phyloP scores from a whole-genome alignment of 805 yeast genomes.

The Kodamaea fukazawae region DNA sequence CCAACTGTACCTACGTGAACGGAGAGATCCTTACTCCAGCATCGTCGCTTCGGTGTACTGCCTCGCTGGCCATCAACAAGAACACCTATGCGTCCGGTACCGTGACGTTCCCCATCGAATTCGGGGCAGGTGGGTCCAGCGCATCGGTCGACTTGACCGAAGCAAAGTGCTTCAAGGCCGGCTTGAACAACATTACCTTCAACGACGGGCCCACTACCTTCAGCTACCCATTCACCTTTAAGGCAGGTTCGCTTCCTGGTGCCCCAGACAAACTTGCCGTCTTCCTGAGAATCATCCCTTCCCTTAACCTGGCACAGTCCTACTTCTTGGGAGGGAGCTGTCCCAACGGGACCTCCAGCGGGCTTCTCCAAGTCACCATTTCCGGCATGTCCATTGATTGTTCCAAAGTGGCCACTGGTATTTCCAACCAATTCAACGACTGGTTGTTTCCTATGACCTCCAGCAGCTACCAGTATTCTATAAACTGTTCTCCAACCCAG shows the following conservation, averaged over 20 bases:
- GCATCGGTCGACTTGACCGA: constrained; percentile 7
- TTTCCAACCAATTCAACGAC: constrained; percentile 1
- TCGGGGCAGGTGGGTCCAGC: constrained; percentile 18
- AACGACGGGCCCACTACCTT: constrained; percentile 8
- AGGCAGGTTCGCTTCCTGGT: not conserved
- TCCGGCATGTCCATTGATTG: not conserved
- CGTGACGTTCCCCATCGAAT: constrained; percentile 12
- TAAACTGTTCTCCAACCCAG: constrained; percentile 14
- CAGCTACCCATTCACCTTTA: not conserved
- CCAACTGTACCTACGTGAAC: constrained; percentile 7
- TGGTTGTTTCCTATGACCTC: not conserved
- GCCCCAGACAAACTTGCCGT: no score
- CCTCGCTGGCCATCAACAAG: constrained; percentile 10
- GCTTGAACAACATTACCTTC: constrained; percentile 14
- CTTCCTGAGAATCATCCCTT: constrained; percentile 14
- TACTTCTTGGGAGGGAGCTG: not conserved
- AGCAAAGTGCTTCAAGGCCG: constrained; percentile 6
- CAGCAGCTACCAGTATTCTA: constrained; percentile 5
- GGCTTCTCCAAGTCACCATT: constrained; percentile 20
- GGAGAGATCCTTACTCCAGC: constrained; percentile 2
- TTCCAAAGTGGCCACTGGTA: not conserved
- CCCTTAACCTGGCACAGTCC: constrained; percentile 3
- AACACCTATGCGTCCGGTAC: constrained; percentile 17
- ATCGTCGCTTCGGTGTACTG: constrained; percentile 16
- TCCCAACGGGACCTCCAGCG: constrained; percentile 9